phyloP scores from a whole-genome alignment of 192 early-diverging fungal species.

The Entomortierella beljakovae region DNA sequence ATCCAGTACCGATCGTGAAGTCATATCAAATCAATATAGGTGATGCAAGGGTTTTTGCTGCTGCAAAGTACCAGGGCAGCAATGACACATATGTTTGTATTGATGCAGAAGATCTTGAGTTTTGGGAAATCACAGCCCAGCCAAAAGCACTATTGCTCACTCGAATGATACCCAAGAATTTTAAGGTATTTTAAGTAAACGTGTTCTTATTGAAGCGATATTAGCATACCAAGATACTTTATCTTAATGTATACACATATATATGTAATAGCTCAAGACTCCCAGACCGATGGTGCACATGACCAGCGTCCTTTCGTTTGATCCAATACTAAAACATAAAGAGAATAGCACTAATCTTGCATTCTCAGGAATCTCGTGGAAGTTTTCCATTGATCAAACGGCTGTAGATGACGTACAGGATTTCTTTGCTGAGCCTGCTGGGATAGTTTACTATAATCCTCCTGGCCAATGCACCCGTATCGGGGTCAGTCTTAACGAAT shows the following conservation, averaged over 20 bases:
- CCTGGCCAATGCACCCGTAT: conserved; percentile 67
- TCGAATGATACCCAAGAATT: conserved; percentile 56
- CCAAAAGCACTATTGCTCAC: conserved; percentile 49
- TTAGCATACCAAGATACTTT: too few species aligned
- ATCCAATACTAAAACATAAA: conserved; percentile 64
- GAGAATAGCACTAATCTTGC: conserved; percentile 69
- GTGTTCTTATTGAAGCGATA: too few species aligned
- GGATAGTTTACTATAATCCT: conserved; percentile 44
- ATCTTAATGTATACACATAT: too few species aligned
- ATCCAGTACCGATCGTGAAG: conserved; percentile 26
- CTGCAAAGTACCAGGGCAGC: conserved; percentile 60
- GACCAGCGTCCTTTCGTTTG: conserved; percentile 61
- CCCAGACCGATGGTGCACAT: conserved; percentile 69
- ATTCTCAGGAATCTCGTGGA: conserved; percentile 62
- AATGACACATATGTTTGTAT: conserved; percentile 60
- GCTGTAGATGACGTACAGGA: conserved; percentile 63
- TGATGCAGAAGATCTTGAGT: conserved; percentile 63
- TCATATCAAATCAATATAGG: conserved; percentile 42
- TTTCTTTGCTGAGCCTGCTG: conserved; percentile 70
- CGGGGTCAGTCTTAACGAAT: conserved; percentile 66
- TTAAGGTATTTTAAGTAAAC: conserved; percentile 46
- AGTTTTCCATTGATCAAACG: conserved; percentile 48
- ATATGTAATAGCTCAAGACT: conserved; percentile 54
- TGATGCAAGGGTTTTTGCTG: conserved; percentile 63
- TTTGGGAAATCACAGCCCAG: conserved; percentile 55